Percentiles rank a stretch among this genome's conserved stretches.
Conservation (phyloP, 177 flowering plant genomes). For the Telopea speciosissima region DNA sequence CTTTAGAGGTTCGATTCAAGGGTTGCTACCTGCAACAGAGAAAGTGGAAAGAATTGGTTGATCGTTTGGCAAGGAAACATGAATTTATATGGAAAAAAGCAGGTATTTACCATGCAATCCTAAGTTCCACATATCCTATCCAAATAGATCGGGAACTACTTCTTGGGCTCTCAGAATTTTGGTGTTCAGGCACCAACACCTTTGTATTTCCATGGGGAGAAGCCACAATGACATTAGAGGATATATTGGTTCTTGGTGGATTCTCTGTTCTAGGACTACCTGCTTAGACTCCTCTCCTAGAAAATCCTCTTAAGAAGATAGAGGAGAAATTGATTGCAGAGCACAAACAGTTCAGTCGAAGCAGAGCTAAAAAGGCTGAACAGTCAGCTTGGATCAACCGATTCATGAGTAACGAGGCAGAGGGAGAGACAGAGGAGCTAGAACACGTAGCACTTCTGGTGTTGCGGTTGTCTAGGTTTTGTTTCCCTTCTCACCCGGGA, state of each 20-base stretch:
- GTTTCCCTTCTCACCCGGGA: conserved; percentile 9
- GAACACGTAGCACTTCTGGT: conserved; percentile 31
- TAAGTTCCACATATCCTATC: conserved; percentile 1
- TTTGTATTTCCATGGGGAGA: conserved; percentile 29
- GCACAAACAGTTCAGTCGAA: not conserved
- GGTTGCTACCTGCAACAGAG: conserved; percentile 1
- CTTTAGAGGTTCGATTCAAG: conserved; percentile 1
- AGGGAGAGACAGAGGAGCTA: conserved; percentile 2
- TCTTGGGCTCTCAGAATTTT: conserved; percentile 10
- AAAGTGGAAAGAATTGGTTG: conserved; percentile 16
- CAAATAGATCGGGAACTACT: not conserved
- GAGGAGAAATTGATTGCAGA: not conserved
- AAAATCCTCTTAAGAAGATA: not conserved
- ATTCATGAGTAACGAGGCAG: conserved; percentile 14
- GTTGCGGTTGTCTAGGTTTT: conserved; percentile 27
- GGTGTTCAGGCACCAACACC: conserved; percentile 22
- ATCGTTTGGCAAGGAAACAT: not conserved
- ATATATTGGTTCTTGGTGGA: conserved; percentile 20
- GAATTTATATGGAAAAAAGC: conserved; percentile 7
- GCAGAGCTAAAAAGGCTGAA: not conserved
- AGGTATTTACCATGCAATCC: conserved; percentile 13
- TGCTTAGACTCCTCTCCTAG: not conserved
- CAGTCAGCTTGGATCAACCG: conserved; percentile 17
- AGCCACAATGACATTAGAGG: conserved; percentile 15
- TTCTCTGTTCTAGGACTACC: conserved; percentile 13